Percentiles rank a stretch among this genome's conserved stretches.
These are phyloP conservation scores for Bimuria novae-zelandiae DNA, from an alignment of 2,329 filamentous ascomycete genomes.

Conservation along the genomic window DNA sequence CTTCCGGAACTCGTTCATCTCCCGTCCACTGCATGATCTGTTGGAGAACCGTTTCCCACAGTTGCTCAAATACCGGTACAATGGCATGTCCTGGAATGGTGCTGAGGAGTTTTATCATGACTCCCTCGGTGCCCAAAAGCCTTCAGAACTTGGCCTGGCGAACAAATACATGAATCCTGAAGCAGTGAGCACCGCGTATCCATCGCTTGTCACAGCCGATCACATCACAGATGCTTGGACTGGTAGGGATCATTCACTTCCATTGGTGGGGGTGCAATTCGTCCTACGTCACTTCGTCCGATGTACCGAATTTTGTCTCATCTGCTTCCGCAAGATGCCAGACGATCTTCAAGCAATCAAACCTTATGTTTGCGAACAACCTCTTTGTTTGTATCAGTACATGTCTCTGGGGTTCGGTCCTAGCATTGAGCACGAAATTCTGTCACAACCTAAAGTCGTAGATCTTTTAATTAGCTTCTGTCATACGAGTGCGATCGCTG, in stretches of 20 bases:
- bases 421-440: conserved; percentile 82
- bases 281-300: conserved; percentile 74
- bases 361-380: conserved; percentile 73
- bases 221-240: conserved; percentile 48
- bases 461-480: conserved; percentile 85
- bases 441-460: conserved; percentile 78
- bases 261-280: conserved; percentile 72
- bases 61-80: conserved; percentile 64
- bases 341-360: conserved; percentile 71
- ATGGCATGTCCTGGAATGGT: conserved; percentile 67
- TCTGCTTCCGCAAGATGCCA: conserved; percentile 74
- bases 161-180: conserved; percentile 48
- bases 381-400: conserved; percentile 85
- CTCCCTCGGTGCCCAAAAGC: conserved; percentile 44
- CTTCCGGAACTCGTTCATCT: conserved; percentile 69
- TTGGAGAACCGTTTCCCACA: conserved; percentile 68
- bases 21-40: conserved; percentile 69
- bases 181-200: conserved; percentile 43
- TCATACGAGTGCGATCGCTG: conserved; percentile 60
- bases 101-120: conserved; percentile 65
- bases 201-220: conserved; percentile 55
- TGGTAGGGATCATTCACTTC: conserved; percentile 55
- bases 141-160: conserved; percentile 40
- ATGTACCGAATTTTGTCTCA: conserved; percentile 85
- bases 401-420: conserved; percentile 84